Evolutionary conservation across 176 grass and related monocot genomes (phyloP), one percentile per base, ranked within the genome.

Genomic region (Musa itinerans): DNA sequence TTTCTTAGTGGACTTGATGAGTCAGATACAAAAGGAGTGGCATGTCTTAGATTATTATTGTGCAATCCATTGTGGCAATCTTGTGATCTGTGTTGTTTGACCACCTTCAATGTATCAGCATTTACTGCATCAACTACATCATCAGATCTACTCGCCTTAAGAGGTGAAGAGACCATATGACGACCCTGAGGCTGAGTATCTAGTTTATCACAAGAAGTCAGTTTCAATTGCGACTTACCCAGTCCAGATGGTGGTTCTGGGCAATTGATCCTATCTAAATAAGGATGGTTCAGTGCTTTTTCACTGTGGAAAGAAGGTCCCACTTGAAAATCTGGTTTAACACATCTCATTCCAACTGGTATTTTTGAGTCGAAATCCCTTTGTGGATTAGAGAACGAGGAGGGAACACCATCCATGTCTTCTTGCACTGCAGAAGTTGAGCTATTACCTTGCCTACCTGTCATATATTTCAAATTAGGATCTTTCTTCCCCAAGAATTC

Each of bases 1-100:
- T 88, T 93, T 80, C 82, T 89, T 26, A 79, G 52, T 75, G 76
- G 80, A 89, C 81, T 89, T 25, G 80, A 83, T 79, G 80, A 69
- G 75, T 90, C 80, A 29, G 52, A 53, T 78, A 71, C 77, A 83
- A 54, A 75, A 69, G 83, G 57, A 80, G 72, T 79, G 78, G 74
- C 50, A 78, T 93, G 84, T 70, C 92, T 89, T 15, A 56, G 24
- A 83, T 43, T 82, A 73, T 58, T 68, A 19, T 88, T 74, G 15
- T 82, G 88, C 24, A 76, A 81, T 59, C 83, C 94, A 79, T 83
- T 88, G 77, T 84, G 84, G 78, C 77, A 80, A 75, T 78, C 87
- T 52, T 53, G 67, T 70, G 82, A 82, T 67, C 64, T 94, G 54
- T 53, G 81, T 10, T 89, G 86, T 73, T 79, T 75, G 59, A 77